These are phyloP conservation scores for Boletus sp. DNA, from an alignment of 768 basidiomycete genomes.

Conservation along the genomic window DNA sequence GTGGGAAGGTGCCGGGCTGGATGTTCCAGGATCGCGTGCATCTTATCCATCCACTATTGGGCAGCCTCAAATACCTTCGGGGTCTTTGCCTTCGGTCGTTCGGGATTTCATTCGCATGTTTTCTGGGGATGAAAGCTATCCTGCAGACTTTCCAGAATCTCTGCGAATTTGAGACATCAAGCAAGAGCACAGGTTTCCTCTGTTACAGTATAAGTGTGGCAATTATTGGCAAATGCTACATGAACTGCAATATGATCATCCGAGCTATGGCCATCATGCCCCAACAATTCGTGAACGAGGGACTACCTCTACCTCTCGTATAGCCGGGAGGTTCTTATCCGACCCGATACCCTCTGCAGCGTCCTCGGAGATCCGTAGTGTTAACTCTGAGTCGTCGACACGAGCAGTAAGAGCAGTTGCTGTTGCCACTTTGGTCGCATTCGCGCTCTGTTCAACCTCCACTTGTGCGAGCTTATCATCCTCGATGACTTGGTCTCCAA, in stretches of 20 bases:
- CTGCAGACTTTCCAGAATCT: slow-evolving; percentile 33
- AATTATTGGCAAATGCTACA: not conserved
- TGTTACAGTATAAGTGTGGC: not conserved
- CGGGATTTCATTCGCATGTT: slow-evolving; percentile 34
- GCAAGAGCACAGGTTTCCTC: not conserved
- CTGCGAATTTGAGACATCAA: slow-evolving; percentile 14
- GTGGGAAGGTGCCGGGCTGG: slow-evolving; percentile 9
- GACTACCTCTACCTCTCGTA: slow-evolving; percentile 16
- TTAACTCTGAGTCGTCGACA: slow-evolving; percentile 25
- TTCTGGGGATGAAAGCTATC: slow-evolving; percentile 33
- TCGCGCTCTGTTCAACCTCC: slow-evolving; percentile 13
- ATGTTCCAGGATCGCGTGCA: not conserved
- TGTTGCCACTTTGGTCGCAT: slow-evolving; percentile 6
- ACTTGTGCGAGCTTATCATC: slow-evolving; percentile 20
- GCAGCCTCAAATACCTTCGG: not conserved
- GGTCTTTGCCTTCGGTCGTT: slow-evolving; percentile 27
- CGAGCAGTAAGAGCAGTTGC: slow-evolving; percentile 14
- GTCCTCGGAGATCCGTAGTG: slow-evolving; percentile 22
- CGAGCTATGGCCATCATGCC: slow-evolving; percentile 1
- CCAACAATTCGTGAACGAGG: slow-evolving; percentile 3
- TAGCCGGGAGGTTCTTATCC: slow-evolving; percentile 18
- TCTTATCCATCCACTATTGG: not conserved
- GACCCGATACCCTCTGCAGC: slow-evolving; percentile 2
- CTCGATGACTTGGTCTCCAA: slow-evolving; percentile 37
- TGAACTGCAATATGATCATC: not conserved